These are phyloP conservation scores for Schwanniomyces yamadae DNA, from an alignment of 805 yeast species.

Conservation along the genomic window DNA sequence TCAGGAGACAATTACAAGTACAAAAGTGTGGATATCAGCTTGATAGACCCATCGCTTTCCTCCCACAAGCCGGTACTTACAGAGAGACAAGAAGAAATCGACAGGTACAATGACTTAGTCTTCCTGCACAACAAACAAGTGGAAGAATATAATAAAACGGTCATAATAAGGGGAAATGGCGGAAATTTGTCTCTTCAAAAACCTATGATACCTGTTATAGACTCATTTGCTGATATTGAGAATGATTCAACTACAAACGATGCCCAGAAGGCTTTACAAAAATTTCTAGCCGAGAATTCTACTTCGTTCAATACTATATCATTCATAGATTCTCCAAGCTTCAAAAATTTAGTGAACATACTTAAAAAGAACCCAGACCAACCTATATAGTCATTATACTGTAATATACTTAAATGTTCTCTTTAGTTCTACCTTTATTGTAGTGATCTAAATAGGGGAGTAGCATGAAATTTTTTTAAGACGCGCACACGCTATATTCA, in stretches of 20 bases:
- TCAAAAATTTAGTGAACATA: slow-evolving; percentile 7
- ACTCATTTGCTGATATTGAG: slow-evolving; percentile 1
- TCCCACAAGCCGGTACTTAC: background rate
- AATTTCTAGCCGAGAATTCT: slow-evolving; percentile 11
- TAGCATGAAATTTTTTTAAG: background rate
- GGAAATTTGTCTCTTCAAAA: slow-evolving; percentile 1
- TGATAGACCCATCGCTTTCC: slow-evolving; percentile 9
- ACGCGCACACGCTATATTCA: background rate
- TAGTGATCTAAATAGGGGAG: too few relatives aligned
- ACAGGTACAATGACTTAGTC: slow-evolving; percentile 11
- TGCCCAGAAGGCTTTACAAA: slow-evolving; percentile 8
- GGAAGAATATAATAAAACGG: slow-evolving; percentile 12
- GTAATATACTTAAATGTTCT: slow-evolving; percentile 1
- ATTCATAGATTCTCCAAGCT: slow-evolving; percentile 10
- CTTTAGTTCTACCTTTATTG: too few relatives aligned
- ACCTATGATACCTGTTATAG: slow-evolving; percentile 4
- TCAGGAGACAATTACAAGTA: background rate
- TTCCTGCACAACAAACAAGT: slow-evolving; percentile 11
- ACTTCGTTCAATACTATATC: slow-evolving; percentile 8
- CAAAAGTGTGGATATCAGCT: slow-evolving; percentile 3
- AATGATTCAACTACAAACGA: slow-evolving; percentile 3
- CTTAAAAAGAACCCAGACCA: slow-evolving; percentile 8
- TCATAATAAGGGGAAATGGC: slow-evolving; percentile 3
- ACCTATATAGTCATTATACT: slow-evolving; percentile 4
- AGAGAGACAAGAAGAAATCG: slow-evolving; percentile 8